Evolutionary conservation across 129 eudicot species (phyloP), one percentile per base, ranked within the genome.

Genomic region (Dittrichia graveolens): DNA sequence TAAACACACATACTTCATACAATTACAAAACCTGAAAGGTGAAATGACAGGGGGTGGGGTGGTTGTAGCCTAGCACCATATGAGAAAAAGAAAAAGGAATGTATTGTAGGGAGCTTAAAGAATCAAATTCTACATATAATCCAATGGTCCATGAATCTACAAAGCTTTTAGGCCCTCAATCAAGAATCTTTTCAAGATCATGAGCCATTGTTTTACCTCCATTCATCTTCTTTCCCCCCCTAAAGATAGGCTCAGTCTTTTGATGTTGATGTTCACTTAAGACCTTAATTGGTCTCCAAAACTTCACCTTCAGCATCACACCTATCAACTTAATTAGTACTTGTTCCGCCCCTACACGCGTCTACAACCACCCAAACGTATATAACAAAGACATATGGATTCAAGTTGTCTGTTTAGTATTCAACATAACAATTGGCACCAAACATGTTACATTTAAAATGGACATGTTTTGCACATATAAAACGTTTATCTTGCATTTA

Each of bases 181-280:
- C 76, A 69, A 69, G 75, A 77, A 57, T 71, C 64, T 60, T 77
- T 69, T 77, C 76, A 75, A 64, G 52, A 75, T 42, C 63, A 65
- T 75, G 56, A 75, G 65, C 79, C 79, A 75, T 65, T 75, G 79
- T 73, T 65, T 75, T 75, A 53, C 19, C 58, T 65, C 73, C 79
- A 53, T 75, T 65, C 13, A 65, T 64, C 48, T 55, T 75, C 72
- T 65, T 52, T 54, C 65, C 79, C 19, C 53, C 67, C 15, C 47
- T 69, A 69, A 54, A 61, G 46, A 75, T 53, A 43, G 47, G 58
- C 34, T 65, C 73, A 75, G 76, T 77, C 61, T 77, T 42, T 50
- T 61, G 81, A 77, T 77, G 76, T 49, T 60, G 81, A 77, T 77
- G 76, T 77, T 60, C 81, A 77, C 81, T 58, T 59, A 67, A 39